Conservation (phyloP, 2,329 filamentous ascomycete species). For the Phyllosticta paracitricarpa region DNA sequence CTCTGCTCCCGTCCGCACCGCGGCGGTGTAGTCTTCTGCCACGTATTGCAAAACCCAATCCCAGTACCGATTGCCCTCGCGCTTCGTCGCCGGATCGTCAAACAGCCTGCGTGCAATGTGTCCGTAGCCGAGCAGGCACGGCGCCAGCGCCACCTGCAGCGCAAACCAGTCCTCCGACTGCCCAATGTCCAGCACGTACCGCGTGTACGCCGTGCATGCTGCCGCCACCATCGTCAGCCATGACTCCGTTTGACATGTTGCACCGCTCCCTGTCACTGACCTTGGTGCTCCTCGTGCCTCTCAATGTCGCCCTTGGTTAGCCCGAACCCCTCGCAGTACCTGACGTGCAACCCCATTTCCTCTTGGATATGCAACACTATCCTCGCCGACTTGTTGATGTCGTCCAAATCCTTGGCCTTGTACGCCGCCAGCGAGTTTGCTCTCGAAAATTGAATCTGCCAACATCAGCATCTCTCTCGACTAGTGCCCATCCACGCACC, state of each 20-base stretch:
- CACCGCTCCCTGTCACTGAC: slow-evolving; percentile 30
- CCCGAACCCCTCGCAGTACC: slow-evolving; percentile 74
- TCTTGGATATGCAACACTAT: slow-evolving; percentile 68
- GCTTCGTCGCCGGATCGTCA: slow-evolving; percentile 48
- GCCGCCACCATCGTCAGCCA: slow-evolving; percentile 6
- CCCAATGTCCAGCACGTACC: slow-evolving; percentile 82
- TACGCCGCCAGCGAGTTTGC: slow-evolving; percentile 79
- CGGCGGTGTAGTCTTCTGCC: slow-evolving; percentile 65
- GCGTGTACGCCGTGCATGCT: slow-evolving; percentile 74
- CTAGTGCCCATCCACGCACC: slow-evolving; percentile 36
- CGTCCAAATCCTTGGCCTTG: slow-evolving; percentile 62
- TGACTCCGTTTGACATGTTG: background rate
- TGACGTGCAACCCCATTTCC: slow-evolving; percentile 72
- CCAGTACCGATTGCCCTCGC: slow-evolving; percentile 67
- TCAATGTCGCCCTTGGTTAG: slow-evolving; percentile 65
- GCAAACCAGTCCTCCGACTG: slow-evolving; percentile 81
- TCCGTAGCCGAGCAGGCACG: slow-evolving; percentile 84
- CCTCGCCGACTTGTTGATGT: slow-evolving; percentile 43
- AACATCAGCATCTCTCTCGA: background rate
- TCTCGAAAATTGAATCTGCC: slow-evolving; percentile 71
- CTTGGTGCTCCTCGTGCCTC: slow-evolving; percentile 61
- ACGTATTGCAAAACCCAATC: slow-evolving; percentile 87
- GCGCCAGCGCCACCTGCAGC: slow-evolving; percentile 73
- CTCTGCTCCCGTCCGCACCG: slow-evolving; percentile 59
- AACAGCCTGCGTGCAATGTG: slow-evolving; percentile 64